Evolutionary conservation across 2,329 filamentous ascomycete species (phyloP).

Genomic region (Torrubiella hemipterigena): DNA sequence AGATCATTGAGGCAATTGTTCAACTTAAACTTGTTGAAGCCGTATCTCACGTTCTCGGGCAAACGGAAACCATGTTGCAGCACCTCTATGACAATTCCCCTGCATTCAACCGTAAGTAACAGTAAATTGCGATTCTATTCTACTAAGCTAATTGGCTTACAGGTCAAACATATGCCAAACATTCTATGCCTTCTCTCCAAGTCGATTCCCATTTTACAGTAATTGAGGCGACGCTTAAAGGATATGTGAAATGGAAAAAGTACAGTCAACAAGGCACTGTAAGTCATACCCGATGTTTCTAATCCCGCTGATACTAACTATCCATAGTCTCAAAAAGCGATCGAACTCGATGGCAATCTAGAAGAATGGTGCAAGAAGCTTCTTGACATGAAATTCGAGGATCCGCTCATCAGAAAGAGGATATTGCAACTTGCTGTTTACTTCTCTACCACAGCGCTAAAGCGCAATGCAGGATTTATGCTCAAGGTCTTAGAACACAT

Average conservation of each 20-base stretch:
- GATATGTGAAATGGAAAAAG: conserved; percentile 67
- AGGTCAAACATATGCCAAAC: conserved; percentile 53
- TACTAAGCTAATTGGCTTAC: conserved; percentile 1
- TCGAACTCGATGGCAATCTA: conserved; percentile 48
- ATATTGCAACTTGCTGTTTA: conserved; percentile 73
- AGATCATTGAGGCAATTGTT: conserved; percentile 79
- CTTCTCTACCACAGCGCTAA: conserved; percentile 69
- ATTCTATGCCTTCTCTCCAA: conserved; percentile 59
- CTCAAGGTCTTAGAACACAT: conserved; percentile 86
- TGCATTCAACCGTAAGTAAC: conserved; percentile 48
- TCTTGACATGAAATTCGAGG: conserved; percentile 63
- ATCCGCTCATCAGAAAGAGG: conserved; percentile 73
- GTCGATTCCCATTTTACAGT: conserved; percentile 86
- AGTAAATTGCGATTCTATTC: background rate
- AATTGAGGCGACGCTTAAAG: conserved; percentile 78
- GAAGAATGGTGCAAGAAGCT: conserved; percentile 63
- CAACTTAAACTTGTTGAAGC: conserved; percentile 73
- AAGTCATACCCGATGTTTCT: conserved; percentile 5
- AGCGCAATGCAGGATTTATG: conserved; percentile 69
- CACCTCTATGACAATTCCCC: conserved; percentile 63
- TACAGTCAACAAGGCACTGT: conserved; percentile 17
- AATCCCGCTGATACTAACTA: conserved; percentile 10
- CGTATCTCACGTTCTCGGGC: conserved; percentile 72
- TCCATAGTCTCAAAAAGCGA: conserved; percentile 35
- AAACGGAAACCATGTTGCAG: conserved; percentile 62